A percentile compares a stretch with the other conserved stretches of the same genome.
phyloP scores from a whole-genome alignment of 495 filamentous ascomycete species.

The Penicillium verhagenii region DNA sequence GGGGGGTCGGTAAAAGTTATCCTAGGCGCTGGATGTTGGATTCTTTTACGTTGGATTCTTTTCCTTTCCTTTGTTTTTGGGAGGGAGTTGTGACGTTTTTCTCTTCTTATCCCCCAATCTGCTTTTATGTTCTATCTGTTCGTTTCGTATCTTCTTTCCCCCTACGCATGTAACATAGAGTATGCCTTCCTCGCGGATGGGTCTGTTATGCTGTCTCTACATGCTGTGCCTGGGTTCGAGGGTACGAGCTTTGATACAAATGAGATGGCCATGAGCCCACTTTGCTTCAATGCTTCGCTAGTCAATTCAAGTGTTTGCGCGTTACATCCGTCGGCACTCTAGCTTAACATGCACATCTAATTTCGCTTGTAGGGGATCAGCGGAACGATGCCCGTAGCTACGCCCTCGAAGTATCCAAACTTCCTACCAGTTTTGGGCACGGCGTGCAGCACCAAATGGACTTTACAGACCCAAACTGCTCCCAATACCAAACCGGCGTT shows the following conservation, averaged over 20 bases:
- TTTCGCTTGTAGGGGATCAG: too few relatives aligned
- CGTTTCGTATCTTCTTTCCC: slow-evolving; percentile 9
- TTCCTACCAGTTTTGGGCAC: too few relatives aligned
- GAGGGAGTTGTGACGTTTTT: slow-evolving; percentile 37
- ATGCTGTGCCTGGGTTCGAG: neutral
- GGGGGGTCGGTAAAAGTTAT: slow-evolving; percentile 26
- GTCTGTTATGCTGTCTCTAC: neutral
- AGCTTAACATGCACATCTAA: too few relatives aligned
- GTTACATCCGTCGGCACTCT: too few relatives aligned
- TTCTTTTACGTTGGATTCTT: slow-evolving; percentile 17
- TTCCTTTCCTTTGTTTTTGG: slow-evolving; percentile 13
- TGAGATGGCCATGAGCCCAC: slow-evolving; percentile 7
- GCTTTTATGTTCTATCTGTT: neutral
- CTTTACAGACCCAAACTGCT: too few relatives aligned
- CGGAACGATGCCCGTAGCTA: too few relatives aligned
- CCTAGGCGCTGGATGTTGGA: slow-evolving; percentile 16
- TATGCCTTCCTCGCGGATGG: slow-evolving; percentile 36
- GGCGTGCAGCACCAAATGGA: too few relatives aligned
- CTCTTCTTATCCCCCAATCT: slow-evolving; percentile 25
- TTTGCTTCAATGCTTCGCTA: neutral
- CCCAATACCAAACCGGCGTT: too few relatives aligned
- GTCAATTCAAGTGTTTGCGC: neutral
- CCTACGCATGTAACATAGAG: slow-evolving; percentile 41
- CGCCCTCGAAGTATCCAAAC: too few relatives aligned
- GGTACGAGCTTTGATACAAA: slow-evolving; percentile 5